Percentiles rank a stretch among this genome's conserved stretches.
Evolutionary conservation across 2,329 filamentous ascomycete species (phyloP).

Genomic region (Diaporthe aspalathi): DNA sequence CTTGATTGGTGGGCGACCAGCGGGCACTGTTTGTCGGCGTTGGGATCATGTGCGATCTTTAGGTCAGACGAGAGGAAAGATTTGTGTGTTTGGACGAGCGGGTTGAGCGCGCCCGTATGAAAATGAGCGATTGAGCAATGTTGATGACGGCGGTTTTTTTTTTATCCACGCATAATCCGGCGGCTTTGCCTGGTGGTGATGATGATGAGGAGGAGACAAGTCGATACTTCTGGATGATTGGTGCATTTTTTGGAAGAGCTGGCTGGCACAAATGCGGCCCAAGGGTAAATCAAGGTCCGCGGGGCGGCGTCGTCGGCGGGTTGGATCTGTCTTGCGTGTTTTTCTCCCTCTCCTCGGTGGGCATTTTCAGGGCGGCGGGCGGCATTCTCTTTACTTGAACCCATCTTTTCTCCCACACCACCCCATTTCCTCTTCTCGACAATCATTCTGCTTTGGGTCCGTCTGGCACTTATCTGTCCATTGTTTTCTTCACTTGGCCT

Average conservation of each 20-base stretch:
- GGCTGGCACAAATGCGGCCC: constrained; percentile 1
- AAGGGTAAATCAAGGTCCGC: constrained; percentile 3
- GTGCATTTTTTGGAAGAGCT: constrained; percentile 10
- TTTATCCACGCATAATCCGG: constrained; percentile 21
- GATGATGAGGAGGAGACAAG: neutral
- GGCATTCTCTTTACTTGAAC: constrained; percentile 12
- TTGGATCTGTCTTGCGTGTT: constrained; percentile 5
- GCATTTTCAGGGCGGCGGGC: constrained; percentile 30
- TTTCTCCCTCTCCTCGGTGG: neutral
- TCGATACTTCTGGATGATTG: constrained; percentile 11
- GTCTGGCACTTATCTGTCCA: neutral
- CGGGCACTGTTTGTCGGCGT: too few species aligned
- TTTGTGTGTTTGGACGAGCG: neutral
- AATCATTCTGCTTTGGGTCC: constrained; percentile 21
- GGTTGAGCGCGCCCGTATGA: neutral
- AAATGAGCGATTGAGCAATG: constrained; percentile 5
- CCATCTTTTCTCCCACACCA: neutral
- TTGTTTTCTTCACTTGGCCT: constrained; percentile 3
- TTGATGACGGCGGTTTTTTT: constrained; percentile 14
- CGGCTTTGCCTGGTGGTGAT: neutral
- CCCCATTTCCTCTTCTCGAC: constrained; percentile 5
- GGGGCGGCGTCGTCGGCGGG: constrained; percentile 21
- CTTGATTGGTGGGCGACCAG: too few species aligned
- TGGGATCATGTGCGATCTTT: neutral
- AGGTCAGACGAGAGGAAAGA: neutral